Evolutionary conservation across 2,329 filamentous ascomycete genomes (phyloP).

Genomic region (Penicillium sp.): DNA sequence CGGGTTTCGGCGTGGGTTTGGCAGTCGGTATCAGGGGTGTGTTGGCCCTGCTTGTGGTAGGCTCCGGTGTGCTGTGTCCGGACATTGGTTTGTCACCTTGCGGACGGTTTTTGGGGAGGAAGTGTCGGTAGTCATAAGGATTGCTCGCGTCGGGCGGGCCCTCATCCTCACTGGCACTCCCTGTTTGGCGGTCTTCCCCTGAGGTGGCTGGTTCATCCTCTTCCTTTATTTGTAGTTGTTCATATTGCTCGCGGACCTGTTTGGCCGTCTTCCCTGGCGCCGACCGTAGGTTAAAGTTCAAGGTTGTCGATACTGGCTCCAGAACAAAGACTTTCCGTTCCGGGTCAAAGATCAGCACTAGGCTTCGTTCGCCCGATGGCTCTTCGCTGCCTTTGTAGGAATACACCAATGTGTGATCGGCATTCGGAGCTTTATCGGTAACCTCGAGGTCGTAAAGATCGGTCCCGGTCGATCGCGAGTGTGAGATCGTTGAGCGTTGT

Average conservation of each 20-base stretch:
- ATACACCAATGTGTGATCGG: slow-evolving; percentile 40
- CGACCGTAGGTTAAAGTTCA: slow-evolving; percentile 79
- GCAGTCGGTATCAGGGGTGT: slow-evolving; percentile 35
- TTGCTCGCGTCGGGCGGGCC: slow-evolving; percentile 44
- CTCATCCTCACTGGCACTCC: slow-evolving; percentile 39
- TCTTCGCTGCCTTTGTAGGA: slow-evolving; percentile 43
- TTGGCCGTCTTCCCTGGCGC: slow-evolving; percentile 64
- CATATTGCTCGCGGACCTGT: slow-evolving; percentile 62
- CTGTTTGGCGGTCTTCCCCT: slow-evolving; percentile 33
- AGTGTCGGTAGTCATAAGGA: slow-evolving; percentile 50
- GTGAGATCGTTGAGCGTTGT: slow-evolving; percentile 39
- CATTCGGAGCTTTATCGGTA: slow-evolving; percentile 41
- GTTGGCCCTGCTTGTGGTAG: slow-evolving; percentile 31
- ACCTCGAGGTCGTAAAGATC: slow-evolving; percentile 43
- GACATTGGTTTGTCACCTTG: slow-evolving; percentile 36
- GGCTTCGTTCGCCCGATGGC: slow-evolving; percentile 33
- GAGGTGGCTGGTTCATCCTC: slow-evolving; percentile 35
- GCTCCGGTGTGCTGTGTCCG: slow-evolving; percentile 37
- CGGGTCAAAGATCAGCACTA: slow-evolving; percentile 69
- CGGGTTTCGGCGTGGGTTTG: slow-evolving; percentile 27
- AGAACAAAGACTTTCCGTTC: slow-evolving; percentile 72
- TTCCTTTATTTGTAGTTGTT: slow-evolving; percentile 54
- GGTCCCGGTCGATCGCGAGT: slow-evolving; percentile 32
- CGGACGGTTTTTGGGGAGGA: slow-evolving; percentile 42
- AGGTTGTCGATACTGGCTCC: slow-evolving; percentile 74